Evolutionary conservation across 306 rosid genomes (phyloP).

Genomic region (Hippophae gyantsensis): DNA sequence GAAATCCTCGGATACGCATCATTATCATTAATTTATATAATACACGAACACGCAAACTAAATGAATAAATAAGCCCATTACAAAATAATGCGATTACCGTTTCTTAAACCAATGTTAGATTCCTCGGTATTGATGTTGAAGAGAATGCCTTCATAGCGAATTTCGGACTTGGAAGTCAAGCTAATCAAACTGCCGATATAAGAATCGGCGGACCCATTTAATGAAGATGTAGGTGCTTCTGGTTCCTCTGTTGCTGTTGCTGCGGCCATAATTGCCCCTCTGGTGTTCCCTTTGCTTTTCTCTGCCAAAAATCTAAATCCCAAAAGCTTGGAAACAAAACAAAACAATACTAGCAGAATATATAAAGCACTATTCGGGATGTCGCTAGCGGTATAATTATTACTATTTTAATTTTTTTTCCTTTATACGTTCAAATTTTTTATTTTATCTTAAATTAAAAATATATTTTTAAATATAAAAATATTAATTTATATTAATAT

Average conservation of each 20-base stretch:
- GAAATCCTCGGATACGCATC: too few relatives aligned
- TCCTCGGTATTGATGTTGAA: constrained; percentile 24
- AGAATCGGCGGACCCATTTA: constrained; percentile 21
- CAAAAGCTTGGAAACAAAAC: background rate
- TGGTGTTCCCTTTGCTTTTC: background rate
- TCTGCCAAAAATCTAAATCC: background rate
- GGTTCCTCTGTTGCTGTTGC: background rate
- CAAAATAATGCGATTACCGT: background rate
- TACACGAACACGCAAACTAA: too few relatives aligned
- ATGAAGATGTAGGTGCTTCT: constrained; percentile 16
- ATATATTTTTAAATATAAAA: too few relatives aligned
- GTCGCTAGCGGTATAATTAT: too few relatives aligned
- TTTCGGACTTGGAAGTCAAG: constrained; percentile 31
- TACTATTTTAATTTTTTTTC: too few relatives aligned
- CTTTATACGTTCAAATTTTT: too few relatives aligned
- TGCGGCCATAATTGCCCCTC: constrained; percentile 11
- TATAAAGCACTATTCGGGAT: too few relatives aligned
- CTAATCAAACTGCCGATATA: constrained; percentile 30
- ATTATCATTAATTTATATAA: too few relatives aligned
- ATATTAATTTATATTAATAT: too few relatives aligned
- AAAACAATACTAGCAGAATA: too few relatives aligned
- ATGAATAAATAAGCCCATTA: too few relatives aligned
- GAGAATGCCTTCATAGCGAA: constrained; percentile 28
- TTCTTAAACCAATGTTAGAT: constrained; percentile 15
- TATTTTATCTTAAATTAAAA: too few relatives aligned